These are phyloP conservation scores for Solanum chilense DNA, from an alignment of 257 asterid genomes.

Conservation along the genomic window DNA sequence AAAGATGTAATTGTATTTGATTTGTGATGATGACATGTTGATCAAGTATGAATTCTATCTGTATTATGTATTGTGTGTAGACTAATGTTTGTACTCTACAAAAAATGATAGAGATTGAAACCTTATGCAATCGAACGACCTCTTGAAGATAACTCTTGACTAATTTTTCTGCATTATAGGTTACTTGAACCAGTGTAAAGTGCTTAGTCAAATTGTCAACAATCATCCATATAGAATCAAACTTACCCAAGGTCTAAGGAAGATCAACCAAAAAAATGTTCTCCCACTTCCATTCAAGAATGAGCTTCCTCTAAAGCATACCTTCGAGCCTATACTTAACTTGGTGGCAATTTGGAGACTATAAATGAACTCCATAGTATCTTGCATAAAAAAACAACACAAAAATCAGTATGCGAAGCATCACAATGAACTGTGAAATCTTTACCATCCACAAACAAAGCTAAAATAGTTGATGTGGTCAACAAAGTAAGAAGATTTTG, in stretches of 20 bases:
- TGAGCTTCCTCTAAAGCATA: neutral
- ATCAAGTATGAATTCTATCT: neutral
- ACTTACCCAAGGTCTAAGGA: too few species aligned
- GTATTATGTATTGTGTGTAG: neutral
- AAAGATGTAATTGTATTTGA: too few species aligned
- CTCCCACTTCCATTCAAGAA: neutral
- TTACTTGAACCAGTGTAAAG: neutral
- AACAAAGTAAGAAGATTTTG: too few species aligned
- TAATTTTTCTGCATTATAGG: too few species aligned
- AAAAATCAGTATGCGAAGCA: neutral
- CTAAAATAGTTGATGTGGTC: neutral
- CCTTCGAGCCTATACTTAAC: neutral
- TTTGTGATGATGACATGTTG: neutral
- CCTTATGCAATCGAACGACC: neutral
- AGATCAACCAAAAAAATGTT: neutral
- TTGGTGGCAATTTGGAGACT: neutral
- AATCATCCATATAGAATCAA: neutral
- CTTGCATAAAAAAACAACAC: neutral
- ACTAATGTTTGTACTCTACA: neutral
- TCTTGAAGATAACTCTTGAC: neutral
- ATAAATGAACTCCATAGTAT: neutral
- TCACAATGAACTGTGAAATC: neutral
- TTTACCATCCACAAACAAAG: neutral
- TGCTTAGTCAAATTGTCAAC: neutral
- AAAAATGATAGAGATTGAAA: neutral